Conservation (phyloP, 2,329 filamentous ascomycete species). For the Rutstroemia sp. region DNA sequence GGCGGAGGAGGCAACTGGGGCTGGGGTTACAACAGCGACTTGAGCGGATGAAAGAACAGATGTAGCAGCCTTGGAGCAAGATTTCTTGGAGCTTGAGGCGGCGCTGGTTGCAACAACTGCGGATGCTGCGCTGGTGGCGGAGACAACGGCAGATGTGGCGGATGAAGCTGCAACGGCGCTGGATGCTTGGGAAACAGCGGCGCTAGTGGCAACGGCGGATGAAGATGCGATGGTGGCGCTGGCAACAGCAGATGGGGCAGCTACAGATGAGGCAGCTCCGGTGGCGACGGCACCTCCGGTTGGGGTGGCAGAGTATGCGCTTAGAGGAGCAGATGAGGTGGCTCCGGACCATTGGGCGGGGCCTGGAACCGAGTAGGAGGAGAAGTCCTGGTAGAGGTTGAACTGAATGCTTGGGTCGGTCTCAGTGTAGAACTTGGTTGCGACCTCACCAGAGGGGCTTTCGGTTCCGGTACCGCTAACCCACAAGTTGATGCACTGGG, state of each 20-base stretch:
- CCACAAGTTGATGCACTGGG: constrained; percentile 43
- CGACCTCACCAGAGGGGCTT: constrained; percentile 27
- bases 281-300: neutral
- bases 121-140: neutral
- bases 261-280: neutral
- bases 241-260: neutral
- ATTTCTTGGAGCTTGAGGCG: neutral
- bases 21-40: neutral
- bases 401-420: constrained; percentile 36
- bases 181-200: neutral
- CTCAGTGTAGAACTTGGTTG: constrained; percentile 35
- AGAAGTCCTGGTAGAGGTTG: constrained; percentile 32
- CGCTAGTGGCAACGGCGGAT: neutral
- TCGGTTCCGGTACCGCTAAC: constrained; percentile 37
- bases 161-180: neutral
- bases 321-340: neutral
- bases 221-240: neutral
- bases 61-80: neutral
- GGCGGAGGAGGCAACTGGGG: neutral
- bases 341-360: constrained; percentile 18
- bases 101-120: neutral
- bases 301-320: neutral
- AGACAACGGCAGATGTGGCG: neutral
- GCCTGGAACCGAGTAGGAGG: constrained; percentile 30
- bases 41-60: neutral